phyloP scores from a whole-genome alignment of 352 stramenopile species.

The Globisporangium recalcitrans region DNA sequence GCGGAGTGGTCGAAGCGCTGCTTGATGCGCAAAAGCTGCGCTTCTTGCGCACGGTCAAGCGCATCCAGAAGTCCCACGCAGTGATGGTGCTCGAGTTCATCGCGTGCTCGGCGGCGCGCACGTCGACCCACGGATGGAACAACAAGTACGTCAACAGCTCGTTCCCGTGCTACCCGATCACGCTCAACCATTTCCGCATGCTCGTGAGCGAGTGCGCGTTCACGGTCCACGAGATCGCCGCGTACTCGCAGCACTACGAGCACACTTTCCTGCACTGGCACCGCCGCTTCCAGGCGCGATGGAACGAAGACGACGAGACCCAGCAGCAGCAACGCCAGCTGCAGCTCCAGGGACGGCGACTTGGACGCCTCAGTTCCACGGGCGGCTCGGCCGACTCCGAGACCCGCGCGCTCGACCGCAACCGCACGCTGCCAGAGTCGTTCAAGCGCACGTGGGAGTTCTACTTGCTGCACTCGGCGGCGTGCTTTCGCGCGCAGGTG shows the following conservation, averaged over 20 bases:
- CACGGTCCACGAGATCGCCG: constrained; percentile 51
- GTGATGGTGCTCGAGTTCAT: constrained; percentile 66
- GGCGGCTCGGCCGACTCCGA: constrained; percentile 6
- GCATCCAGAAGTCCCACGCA: constrained; percentile 47
- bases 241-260: constrained; percentile 79
- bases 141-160: constrained; percentile 82
- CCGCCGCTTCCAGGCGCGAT: constrained; percentile 63
- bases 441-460: constrained; percentile 88
- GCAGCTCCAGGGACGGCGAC: constrained; percentile 8
- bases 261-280: constrained; percentile 84
- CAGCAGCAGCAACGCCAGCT: constrained; percentile 8
- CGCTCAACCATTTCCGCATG: constrained; percentile 39
- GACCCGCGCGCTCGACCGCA: constrained; percentile 4
- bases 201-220: constrained; percentile 51
- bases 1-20: constrained; percentile 52
- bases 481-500: constrained; percentile 68
- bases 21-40: constrained; percentile 33
- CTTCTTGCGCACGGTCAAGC: constrained; percentile 61
- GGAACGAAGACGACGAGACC: constrained; percentile 24
- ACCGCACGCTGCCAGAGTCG: constrained; percentile 52
- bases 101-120: constrained; percentile 52
- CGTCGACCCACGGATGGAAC: constrained; percentile 69
- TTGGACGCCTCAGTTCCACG: constrained; percentile 9
- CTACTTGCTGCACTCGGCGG: constrained; percentile 83
- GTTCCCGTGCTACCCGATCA: constrained; percentile 57